Percentiles rank a stretch among this genome's conserved stretches.
Evolutionary conservation across 2,329 filamentous ascomycete genomes (phyloP).

Genomic region (Hypoxylon sp.): DNA sequence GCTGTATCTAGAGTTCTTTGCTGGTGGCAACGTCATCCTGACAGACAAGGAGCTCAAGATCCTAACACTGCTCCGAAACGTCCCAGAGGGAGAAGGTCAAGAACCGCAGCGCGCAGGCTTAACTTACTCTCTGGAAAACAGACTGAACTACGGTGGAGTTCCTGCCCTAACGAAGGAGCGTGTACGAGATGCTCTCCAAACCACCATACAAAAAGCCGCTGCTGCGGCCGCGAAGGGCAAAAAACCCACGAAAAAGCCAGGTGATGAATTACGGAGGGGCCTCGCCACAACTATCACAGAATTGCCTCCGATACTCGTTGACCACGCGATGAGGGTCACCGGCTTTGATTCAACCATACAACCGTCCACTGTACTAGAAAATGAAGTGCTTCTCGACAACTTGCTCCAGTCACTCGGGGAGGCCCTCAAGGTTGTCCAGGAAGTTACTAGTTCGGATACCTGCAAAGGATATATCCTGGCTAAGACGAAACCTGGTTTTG

Average conservation of each 20-base stretch:
- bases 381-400: conserved; percentile 73
- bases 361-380: conserved; percentile 78
- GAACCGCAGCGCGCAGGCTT: conserved; percentile 84
- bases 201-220: conserved; percentile 72
- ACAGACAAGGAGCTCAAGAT: conserved; percentile 89
- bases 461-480: conserved; percentile 92
- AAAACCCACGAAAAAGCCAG: conserved; percentile 79
- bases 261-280: conserved; percentile 83
- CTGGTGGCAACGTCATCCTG: conserved; percentile 93
- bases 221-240: conserved; percentile 68
- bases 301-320: conserved; percentile 87
- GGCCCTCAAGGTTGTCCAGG: conserved; percentile 77
- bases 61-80: conserved; percentile 82
- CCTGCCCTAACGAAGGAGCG: conserved; percentile 82
- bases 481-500: conserved; percentile 64
- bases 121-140: conserved; percentile 82
- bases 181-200: conserved; percentile 77
- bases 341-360: conserved; percentile 78
- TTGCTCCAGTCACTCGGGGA: conserved; percentile 78
- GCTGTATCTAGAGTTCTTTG: conserved; percentile 95
- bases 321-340: conserved; percentile 82
- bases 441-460: conserved; percentile 74
- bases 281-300: conserved; percentile 89
- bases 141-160: conserved; percentile 85
- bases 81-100: conserved; percentile 85